phyloP scores from a whole-genome alignment of 176 grass and related monocot species.

The Miscanthus lutarioriparius region DNA sequence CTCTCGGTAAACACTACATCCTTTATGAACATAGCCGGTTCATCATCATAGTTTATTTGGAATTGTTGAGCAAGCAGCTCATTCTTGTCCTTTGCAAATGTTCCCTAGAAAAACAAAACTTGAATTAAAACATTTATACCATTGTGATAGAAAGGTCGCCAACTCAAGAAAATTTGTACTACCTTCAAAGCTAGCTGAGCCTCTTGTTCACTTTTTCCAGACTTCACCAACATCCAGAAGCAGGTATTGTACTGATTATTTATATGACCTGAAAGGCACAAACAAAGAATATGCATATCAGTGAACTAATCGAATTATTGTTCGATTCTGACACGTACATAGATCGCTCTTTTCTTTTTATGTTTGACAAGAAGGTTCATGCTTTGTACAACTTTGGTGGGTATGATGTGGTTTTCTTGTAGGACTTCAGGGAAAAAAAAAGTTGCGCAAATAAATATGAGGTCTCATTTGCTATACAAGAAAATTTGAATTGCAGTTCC shows the following conservation, averaged over 20 bases:
- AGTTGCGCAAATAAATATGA: conserved; percentile 2
- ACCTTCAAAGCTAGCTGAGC: conserved; percentile 68
- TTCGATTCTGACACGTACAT: background rate
- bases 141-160: background rate
- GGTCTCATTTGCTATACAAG: conserved; percentile 7
- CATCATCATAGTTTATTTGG: conserved; percentile 57
- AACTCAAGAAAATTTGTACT: conserved; percentile 18
- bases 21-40: conserved; percentile 64
- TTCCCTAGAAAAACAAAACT: conserved; percentile 42
- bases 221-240: conserved; percentile 83
- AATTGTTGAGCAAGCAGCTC: conserved; percentile 66
- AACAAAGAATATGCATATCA: background rate
- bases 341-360: background rate
- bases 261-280: conserved; percentile 62
- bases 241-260: conserved; percentile 86
- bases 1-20: conserved; percentile 62
- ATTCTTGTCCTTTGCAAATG: conserved; percentile 69
- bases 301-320: background rate
- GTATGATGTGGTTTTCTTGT: conserved; percentile 14
- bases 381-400: background rate
- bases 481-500: conserved; percentile 1
- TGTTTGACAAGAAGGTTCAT: background rate
- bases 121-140: background rate
- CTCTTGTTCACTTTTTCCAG: conserved; percentile 70
- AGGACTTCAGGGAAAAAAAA: conserved; percentile 6